phyloP scores from a whole-genome alignment of 2,329 filamentous ascomycete species.

The Teratosphaeria viscida region DNA sequence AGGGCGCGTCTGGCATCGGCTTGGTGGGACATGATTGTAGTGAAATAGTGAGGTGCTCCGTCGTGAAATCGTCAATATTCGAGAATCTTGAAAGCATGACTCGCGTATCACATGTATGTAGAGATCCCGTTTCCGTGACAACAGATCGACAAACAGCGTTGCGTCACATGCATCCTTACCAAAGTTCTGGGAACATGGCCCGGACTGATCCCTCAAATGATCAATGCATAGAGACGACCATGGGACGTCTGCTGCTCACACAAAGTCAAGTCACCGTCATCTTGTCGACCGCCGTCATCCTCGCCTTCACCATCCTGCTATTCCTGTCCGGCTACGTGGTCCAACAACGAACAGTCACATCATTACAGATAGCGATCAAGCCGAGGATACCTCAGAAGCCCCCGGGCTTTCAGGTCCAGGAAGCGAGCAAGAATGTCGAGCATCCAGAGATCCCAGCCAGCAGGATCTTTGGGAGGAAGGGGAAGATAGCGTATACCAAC shows the following conservation, averaged over 20 bases:
- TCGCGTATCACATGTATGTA: neutral
- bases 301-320: constrained; percentile 68
- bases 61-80: neutral
- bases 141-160: neutral
- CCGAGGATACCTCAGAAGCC: constrained; percentile 37
- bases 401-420: constrained; percentile 7
- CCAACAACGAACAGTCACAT: constrained; percentile 74
- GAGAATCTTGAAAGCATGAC: neutral
- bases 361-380: constrained; percentile 63
- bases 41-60: neutral
- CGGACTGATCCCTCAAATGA: too few relatives aligned
- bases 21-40: constrained; percentile 44
- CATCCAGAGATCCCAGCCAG: constrained; percentile 14
- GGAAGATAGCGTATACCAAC: constrained; percentile 18
- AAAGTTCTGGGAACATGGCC: neutral
- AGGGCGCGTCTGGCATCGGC: constrained; percentile 70
- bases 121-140: neutral
- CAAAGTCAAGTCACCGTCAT: constrained; percentile 61
- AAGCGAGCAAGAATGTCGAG: constrained; percentile 1
- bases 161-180: neutral
- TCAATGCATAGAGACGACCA: neutral
- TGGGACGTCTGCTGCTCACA: constrained; percentile 18
- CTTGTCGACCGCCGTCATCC: constrained; percentile 53
- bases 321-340: constrained; percentile 82
- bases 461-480: constrained; percentile 18